Percentiles rank a stretch among this genome's conserved stretches.
Evolutionary conservation across 441 rosid species (phyloP).

Genomic region (Cnidoscolus chayamansa): DNA sequence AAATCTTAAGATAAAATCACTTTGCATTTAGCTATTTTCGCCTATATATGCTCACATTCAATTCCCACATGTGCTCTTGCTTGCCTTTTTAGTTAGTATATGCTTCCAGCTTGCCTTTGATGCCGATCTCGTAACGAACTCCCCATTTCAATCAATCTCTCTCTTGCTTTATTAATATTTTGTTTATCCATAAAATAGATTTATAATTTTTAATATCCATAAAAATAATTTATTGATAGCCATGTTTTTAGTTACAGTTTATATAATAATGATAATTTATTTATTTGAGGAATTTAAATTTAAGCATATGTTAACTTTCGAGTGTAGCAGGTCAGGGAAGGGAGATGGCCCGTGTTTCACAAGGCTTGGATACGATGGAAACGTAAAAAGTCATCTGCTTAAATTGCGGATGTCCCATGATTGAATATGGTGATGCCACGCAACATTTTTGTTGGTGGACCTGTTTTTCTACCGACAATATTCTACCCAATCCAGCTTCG

Average conservation of each 20-base stretch:
- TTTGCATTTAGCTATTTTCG: too few species aligned
- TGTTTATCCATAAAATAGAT: too few species aligned
- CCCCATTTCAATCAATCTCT: neutral
- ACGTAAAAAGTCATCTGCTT: neutral
- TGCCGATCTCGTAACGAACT: neutral
- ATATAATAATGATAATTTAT: too few species aligned
- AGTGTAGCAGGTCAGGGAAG: too few species aligned
- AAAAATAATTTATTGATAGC: too few species aligned
- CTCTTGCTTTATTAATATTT: neutral
- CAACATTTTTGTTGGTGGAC: neutral
- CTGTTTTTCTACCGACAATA: conserved; percentile 1
- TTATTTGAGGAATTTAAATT: too few species aligned
- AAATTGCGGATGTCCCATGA: neutral
- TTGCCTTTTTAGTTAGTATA: neutral
- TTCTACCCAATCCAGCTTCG: neutral
- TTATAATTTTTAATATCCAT: too few species aligned
- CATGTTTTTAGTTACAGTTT: too few species aligned
- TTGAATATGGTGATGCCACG: conserved; percentile 7
- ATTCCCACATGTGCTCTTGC: neutral
- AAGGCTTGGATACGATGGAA: neutral
- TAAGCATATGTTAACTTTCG: too few species aligned
- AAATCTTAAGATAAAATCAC: too few species aligned
- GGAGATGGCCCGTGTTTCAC: neutral
- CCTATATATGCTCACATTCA: too few species aligned
- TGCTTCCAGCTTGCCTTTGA: neutral